A percentile compares a stretch with the other conserved stretches of the same genome.
Conservation (phyloP, 1,284 basidiomycete species). For the Heliocybe sulcata region DNA sequence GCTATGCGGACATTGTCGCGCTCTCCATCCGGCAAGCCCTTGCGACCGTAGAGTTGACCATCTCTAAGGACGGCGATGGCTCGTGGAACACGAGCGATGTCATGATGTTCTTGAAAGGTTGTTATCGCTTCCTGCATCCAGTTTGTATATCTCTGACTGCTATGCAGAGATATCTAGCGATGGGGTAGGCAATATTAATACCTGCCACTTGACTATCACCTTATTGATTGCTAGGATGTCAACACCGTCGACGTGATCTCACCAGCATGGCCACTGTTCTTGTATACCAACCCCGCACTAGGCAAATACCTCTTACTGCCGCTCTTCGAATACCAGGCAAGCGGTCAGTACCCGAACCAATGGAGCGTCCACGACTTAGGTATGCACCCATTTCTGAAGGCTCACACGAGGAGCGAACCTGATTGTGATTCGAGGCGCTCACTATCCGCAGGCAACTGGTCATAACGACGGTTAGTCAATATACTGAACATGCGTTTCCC, state of each 20-base stretch:
- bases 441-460: constrained; percentile 40
- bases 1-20: constrained; percentile 50
- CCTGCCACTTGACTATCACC: constrained; percentile 2
- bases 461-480: constrained; percentile 53
- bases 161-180: constrained; percentile 58
- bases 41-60: constrained; percentile 51
- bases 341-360: constrained; percentile 57
- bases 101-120: constrained; percentile 56
- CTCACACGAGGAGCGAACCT: neutral
- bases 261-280: constrained; percentile 56
- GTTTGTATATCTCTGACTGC: neutral
- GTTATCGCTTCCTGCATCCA: neutral
- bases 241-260: constrained; percentile 72
- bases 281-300: constrained; percentile 55
- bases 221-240: constrained; percentile 37
- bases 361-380: constrained; percentile 61
- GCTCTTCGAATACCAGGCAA: constrained; percentile 56
- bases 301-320: constrained; percentile 56
- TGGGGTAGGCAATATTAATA: constrained; percentile 32
- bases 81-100: constrained; percentile 49
- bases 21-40: constrained; percentile 57
- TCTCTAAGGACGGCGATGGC: constrained; percentile 35
- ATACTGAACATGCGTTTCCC: neutral
- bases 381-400: constrained; percentile 13
- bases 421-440: constrained; percentile 22